Evolutionary conservation across 2,329 filamentous ascomycete genomes (phyloP).

Genomic region (Sporothrix humicola): DNA sequence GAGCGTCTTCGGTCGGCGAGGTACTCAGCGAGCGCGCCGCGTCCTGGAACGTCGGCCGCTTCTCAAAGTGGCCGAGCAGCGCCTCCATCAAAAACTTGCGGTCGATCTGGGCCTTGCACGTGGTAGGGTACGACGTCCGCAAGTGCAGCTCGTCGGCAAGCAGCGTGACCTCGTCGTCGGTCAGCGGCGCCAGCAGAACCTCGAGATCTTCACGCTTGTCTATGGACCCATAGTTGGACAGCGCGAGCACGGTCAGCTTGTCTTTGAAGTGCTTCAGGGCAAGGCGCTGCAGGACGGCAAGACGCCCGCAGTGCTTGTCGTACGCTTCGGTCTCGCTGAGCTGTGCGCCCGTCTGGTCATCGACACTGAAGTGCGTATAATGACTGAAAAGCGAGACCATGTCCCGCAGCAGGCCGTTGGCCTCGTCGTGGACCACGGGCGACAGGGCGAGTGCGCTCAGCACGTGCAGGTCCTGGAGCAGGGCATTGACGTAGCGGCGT

Average conservation of each 20-base stretch:
- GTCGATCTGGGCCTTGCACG: slow-evolving; percentile 66
- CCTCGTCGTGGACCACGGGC: slow-evolving; percentile 74
- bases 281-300: slow-evolving; percentile 80
- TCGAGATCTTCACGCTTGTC: slow-evolving; percentile 80
- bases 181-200: slow-evolving; percentile 72
- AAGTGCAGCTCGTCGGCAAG: slow-evolving; percentile 76
- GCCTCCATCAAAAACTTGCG: slow-evolving; percentile 72
- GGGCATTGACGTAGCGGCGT: slow-evolving; percentile 86
- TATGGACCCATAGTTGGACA: slow-evolving; percentile 91
- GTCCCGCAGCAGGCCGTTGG: slow-evolving; percentile 79
- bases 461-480: slow-evolving; percentile 85
- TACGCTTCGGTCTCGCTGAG: slow-evolving; percentile 74
- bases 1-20: slow-evolving; percentile 79
- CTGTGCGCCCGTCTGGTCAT: slow-evolving; percentile 86
- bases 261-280: slow-evolving; percentile 83
- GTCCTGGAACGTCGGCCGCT: slow-evolving; percentile 82
- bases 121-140: slow-evolving; percentile 79
- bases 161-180: slow-evolving; percentile 73
- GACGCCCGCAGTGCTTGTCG: slow-evolving; percentile 74
- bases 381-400: slow-evolving; percentile 80
- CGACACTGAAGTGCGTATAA: slow-evolving; percentile 86
- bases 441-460: slow-evolving; percentile 79
- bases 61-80: slow-evolving; percentile 76
- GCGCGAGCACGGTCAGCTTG: slow-evolving; percentile 85
- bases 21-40: slow-evolving; percentile 71